Conservation (phyloP, 1,284 basidiomycete species). For the Psilocybe mexicana region DNA sequence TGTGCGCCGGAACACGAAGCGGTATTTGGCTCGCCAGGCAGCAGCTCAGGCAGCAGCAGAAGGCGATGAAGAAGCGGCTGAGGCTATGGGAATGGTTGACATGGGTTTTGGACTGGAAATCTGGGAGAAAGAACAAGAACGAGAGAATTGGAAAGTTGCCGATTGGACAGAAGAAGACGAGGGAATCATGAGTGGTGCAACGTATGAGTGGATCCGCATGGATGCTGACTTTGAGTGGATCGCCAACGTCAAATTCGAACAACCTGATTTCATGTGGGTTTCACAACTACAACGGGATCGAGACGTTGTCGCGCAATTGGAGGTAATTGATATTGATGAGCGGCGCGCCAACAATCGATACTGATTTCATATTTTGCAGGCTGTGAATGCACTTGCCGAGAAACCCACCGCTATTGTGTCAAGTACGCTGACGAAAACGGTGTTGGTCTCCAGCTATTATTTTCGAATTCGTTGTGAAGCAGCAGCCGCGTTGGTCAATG, state of each 20-base stretch:
- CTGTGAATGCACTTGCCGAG: constrained; percentile 79
- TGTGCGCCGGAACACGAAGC: constrained; percentile 91
- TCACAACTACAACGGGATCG: constrained; percentile 94
- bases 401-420: constrained; percentile 90
- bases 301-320: constrained; percentile 97
- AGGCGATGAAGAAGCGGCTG: constrained; percentile 86
- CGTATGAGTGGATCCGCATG: constrained; percentile 99
- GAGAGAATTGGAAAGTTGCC: constrained; percentile 93
- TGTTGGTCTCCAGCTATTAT: constrained; percentile 95
- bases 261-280: constrained; percentile 99
- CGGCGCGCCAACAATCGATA: constrained; percentile 3
- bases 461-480: constrained; percentile 98
- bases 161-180: constrained; percentile 99
- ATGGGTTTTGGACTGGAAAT: constrained; percentile 94
- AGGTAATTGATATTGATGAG: constrained; percentile 52
- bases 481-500: constrained; percentile 80
- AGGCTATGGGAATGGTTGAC: constrained; percentile 93
- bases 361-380: constrained; percentile 48
- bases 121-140: constrained; percentile 94
- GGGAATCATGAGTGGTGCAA: constrained; percentile 88
- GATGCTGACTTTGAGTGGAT: constrained; percentile 99
- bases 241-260: constrained; percentile 87
- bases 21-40: constrained; percentile 91
- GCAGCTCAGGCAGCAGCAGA: constrained; percentile 92
- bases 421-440: constrained; percentile 90